Percentiles rank a stretch among this genome's conserved stretches.
Evolutionary conservation across 805 yeast genomes (phyloP).

Genomic region (Yarrowia alimentaria): DNA sequence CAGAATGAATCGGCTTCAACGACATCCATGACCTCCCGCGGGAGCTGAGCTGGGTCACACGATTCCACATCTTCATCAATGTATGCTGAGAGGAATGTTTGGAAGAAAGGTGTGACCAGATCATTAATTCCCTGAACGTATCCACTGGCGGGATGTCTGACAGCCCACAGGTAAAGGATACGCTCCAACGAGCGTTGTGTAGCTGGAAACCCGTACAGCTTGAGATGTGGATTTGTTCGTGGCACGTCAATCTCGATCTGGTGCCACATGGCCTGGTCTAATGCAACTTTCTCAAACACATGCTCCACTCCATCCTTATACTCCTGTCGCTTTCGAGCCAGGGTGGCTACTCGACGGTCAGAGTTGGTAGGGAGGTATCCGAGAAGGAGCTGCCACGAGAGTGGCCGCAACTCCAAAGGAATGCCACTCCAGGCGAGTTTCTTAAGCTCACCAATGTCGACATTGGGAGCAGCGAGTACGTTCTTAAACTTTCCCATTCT

Average conservation of each 20-base stretch:
- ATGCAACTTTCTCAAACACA: constrained; percentile 52
- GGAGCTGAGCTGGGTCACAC: constrained; percentile 61
- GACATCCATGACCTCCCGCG: constrained; percentile 57
- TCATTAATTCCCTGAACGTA: constrained; percentile 97
- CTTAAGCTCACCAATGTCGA: constrained; percentile 68
- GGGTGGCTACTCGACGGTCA: constrained; percentile 65
- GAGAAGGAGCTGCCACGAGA: constrained; percentile 83
- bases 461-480: constrained; percentile 52
- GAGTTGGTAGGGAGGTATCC: constrained; percentile 90
- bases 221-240: constrained; percentile 69
- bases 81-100: constrained; percentile 73
- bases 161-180: constrained; percentile 86
- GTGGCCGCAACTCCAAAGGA: constrained; percentile 74
- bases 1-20: constrained; percentile 96
- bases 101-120: constrained; percentile 85
- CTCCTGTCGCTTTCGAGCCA: constrained; percentile 80
- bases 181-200: constrained; percentile 54
- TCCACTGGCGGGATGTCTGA: constrained; percentile 94
- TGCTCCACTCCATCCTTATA: constrained; percentile 72
- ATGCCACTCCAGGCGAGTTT: constrained; percentile 93
- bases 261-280: constrained; percentile 82
- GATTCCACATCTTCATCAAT: constrained; percentile 50
- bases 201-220: constrained; percentile 22
- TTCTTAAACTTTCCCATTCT: constrained; percentile 49
- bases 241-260: constrained; percentile 92